Conservation (phyloP, 2,329 filamentous ascomycete species). For the Endoconidiophora polonica region DNA sequence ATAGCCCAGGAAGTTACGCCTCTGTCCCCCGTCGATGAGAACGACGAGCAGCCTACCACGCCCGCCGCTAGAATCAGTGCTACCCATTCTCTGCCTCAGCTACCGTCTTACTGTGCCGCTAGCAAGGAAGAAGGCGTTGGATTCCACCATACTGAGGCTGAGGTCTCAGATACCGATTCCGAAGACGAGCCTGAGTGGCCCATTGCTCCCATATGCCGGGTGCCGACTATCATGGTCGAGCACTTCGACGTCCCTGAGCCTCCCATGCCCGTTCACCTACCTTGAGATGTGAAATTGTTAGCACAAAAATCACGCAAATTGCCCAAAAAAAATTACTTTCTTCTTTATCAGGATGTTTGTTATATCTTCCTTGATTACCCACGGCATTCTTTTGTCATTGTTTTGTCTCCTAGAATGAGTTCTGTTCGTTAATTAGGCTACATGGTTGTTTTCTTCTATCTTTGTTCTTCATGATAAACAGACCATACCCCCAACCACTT, state of each 20-base stretch:
- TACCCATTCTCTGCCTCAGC: neutral
- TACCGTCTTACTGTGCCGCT: neutral
- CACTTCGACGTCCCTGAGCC: neutral
- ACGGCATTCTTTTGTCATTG: too few relatives aligned
- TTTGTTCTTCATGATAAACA: neutral
- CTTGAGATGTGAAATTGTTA: constrained; percentile 7
- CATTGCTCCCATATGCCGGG: neutral
- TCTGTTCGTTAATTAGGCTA: neutral
- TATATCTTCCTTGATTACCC: too few relatives aligned
- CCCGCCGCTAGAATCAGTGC: too few relatives aligned
- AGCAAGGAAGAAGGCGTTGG: too few relatives aligned
- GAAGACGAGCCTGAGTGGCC: too few relatives aligned
- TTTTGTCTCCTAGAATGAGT: too few relatives aligned
- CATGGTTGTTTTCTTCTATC: neutral
- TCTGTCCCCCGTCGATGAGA: too few relatives aligned
- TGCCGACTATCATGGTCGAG: constrained; percentile 1
- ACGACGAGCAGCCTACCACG: too few relatives aligned
- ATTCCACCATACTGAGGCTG: too few relatives aligned
- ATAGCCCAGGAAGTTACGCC: too few relatives aligned
- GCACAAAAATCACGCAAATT: constrained; percentile 3
- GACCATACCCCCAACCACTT: neutral
- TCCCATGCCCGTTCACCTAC: neutral
- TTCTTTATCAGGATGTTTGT: neutral
- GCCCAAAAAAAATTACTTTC: too few relatives aligned
- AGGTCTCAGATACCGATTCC: too few relatives aligned